phyloP scores from a whole-genome alignment of 164 flowering plant species.

The Pachysandra terminalis region DNA sequence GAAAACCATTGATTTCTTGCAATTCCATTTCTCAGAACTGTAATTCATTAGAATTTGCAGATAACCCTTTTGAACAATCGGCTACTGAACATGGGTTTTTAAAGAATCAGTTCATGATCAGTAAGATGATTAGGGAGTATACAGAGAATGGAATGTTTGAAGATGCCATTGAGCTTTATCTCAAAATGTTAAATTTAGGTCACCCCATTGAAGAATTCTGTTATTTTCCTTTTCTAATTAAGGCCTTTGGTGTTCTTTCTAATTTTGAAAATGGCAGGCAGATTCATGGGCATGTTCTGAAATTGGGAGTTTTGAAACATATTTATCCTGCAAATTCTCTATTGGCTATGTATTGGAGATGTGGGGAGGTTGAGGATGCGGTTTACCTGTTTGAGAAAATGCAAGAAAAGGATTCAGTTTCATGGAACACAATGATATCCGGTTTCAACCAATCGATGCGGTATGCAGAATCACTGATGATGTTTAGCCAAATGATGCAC shows the following conservation, averaged over 20 bases:
- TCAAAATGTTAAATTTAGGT: conserved; percentile 27
- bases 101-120: not conserved
- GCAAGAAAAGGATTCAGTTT: conserved; percentile 29
- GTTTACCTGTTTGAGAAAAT: conserved; percentile 36
- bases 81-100: too few relatives aligned
- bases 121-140: conserved; percentile 20
- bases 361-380: conserved; percentile 29
- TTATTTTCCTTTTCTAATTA: conserved; percentile 43
- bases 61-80: conserved; percentile 2
- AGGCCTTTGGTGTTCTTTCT: conserved; percentile 39
- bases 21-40: not conserved
- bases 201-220: conserved; percentile 19
- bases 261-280: conserved; percentile 26
- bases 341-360: conserved; percentile 33
- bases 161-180: conserved; percentile 31
- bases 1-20: not conserved
- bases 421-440: conserved; percentile 44
- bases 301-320: conserved; percentile 30
- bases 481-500: conserved; percentile 27
- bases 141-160: conserved; percentile 26
- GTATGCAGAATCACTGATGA: conserved; percentile 20
- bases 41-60: conserved; percentile 1
- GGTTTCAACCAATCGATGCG: conserved; percentile 29
- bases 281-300: conserved; percentile 43
- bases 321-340: conserved; percentile 33